These are phyloP conservation scores for Tremellales sp. DNA, from an alignment of 1,284 basidiomycete genomes.

Conservation along the genomic window DNA sequence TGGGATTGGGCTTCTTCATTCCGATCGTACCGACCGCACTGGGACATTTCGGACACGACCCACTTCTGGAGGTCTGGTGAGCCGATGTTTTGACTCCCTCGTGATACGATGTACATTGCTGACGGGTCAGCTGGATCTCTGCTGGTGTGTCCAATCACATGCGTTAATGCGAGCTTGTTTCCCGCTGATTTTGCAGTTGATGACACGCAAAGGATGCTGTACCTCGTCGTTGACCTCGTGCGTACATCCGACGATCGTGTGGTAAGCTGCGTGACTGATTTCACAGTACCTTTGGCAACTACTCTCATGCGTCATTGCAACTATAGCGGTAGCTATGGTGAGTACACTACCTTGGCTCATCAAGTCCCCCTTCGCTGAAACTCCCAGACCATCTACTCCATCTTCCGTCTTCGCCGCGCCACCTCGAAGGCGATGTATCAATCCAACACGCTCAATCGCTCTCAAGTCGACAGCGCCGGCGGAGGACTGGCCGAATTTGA, in stretches of 20 bases:
- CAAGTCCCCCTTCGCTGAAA: neutral
- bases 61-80: conserved; percentile 13
- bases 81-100: neutral
- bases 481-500: neutral
- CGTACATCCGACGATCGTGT: neutral
- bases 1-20: conserved; percentile 10
- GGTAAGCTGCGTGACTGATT: neutral
- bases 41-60: conserved; percentile 18
- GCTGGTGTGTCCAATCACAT: neutral
- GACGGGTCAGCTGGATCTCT: neutral
- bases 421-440: neutral
- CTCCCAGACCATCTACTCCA: neutral
- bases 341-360: conserved; percentile 2
- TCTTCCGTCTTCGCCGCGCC: neutral
- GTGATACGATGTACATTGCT: neutral
- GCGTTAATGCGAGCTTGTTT: neutral
- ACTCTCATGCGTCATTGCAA: conserved; percentile 26
- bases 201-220: conserved; percentile 3
- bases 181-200: neutral
- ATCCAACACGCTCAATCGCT: neutral
- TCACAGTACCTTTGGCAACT: conserved; percentile 36
- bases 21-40: conserved; percentile 13
- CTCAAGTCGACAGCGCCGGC: neutral
- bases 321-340: conserved; percentile 18
- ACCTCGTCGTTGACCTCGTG: conserved; percentile 27